Evolutionary conservation across 2,329 filamentous ascomycete genomes (phyloP).

Genomic region (Penicillium digitatum): DNA sequence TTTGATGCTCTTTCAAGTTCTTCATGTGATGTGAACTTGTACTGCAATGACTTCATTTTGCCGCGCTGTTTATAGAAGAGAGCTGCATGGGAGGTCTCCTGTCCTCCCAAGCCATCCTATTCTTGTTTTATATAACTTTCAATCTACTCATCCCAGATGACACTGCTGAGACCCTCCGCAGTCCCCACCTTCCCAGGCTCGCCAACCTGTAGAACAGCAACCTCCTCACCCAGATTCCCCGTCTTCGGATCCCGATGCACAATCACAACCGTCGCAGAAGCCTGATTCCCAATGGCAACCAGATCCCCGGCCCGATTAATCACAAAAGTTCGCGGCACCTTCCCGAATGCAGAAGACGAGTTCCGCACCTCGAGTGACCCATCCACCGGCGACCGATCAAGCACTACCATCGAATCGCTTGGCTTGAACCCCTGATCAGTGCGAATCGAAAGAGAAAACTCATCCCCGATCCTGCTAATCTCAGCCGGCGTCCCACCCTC

Average conservation of each 20-base stretch:
- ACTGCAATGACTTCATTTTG: constrained; percentile 9
- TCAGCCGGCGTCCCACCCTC: constrained; percentile 27
- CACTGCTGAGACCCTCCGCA: constrained; percentile 34
- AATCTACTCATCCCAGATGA: constrained; percentile 34
- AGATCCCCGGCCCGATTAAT: constrained; percentile 62
- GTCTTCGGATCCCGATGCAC: constrained; percentile 57
- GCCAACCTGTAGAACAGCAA: constrained; percentile 32
- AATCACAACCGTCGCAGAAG: constrained; percentile 57
- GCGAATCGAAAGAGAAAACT: constrained; percentile 34
- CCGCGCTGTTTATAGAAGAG: constrained; percentile 12
- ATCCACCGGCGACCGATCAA: constrained; percentile 49
- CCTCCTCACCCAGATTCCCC: constrained; percentile 52
- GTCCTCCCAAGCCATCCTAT: background rate
- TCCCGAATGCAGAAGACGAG: constrained; percentile 61
- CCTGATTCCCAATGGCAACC: constrained; percentile 64
- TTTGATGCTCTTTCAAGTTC: constrained; percentile 2
- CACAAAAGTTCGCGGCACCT: constrained; percentile 63
- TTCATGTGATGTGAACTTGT: constrained; percentile 13
- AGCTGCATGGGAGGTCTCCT: background rate
- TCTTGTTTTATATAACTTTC: constrained; percentile 4
- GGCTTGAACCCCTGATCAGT: constrained; percentile 28
- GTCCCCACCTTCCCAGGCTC: constrained; percentile 25
- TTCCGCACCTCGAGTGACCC: constrained; percentile 56
- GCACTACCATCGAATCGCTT: constrained; percentile 31
- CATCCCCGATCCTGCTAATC: constrained; percentile 21